Evolutionary conservation across 805 yeast genomes (phyloP), one percentile per base, ranked within the genome.

Genomic region (Saturnispora dispora): DNA sequence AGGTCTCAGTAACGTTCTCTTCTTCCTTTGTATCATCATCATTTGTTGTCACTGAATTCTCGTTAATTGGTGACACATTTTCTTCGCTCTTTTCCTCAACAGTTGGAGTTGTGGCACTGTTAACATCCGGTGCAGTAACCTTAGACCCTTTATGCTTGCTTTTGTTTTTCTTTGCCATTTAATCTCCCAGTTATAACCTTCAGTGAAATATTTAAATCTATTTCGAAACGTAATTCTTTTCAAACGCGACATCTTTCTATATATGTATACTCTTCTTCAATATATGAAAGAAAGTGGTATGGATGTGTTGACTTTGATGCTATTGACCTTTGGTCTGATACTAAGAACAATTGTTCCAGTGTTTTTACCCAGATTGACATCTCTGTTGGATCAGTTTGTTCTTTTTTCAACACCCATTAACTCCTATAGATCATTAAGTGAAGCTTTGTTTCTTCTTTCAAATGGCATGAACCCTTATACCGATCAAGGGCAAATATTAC

Each of bases 401-500:
- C 80, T 84, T 55, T 70, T 85, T 45, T 74, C 89, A 18, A 85
- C 96, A 0, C 88, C 95, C 0, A 70, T 85, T 4, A 76, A 85
- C 51, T 83, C 93, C 36, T 85, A 75, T 66, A 74, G 79, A 59
- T 72, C 79, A 39, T 62, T 86, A 41, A 66, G 73, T 57, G 95
- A 85, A 62, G 90, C 90, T 11, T 68, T 85, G 10, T 86, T 76
- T 57, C 73, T 86, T 47, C 67, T 79, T 51, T 63, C 71, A 3
- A 76, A 81, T 58, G 74, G 73, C 20, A 71, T 85, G 47, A 74
- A 81, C 45, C 80, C 88, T 8, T 91, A 88, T 60, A 55, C 56
- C 17, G 36, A 35, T 4, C 79, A 79, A 54, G 96, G 97, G 9
- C 95, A 95, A 23, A 81, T 89, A 17, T 83, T 84, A 35, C 91